These are phyloP conservation scores for Aspergillus pseudoviridinutans DNA, from an alignment of 2,329 filamentous ascomycete genomes.

Conservation along the genomic window DNA sequence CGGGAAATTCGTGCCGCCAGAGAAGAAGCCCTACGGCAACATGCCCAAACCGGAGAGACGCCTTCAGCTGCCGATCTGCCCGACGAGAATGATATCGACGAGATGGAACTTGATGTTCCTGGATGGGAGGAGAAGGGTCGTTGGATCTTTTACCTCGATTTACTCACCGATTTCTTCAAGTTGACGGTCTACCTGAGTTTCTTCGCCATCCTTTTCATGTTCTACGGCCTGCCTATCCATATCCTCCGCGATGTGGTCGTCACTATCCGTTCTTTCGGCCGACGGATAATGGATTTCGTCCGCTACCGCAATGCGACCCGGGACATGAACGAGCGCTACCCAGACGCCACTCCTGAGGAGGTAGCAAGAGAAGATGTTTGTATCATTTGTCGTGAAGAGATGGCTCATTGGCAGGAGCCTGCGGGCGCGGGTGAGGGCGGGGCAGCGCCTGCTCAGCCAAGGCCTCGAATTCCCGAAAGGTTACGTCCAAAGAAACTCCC, in stretches of 20 bases:
- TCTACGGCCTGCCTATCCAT: slow-evolving; percentile 94
- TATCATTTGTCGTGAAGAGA: slow-evolving; percentile 96
- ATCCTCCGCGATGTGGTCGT: slow-evolving; percentile 95
- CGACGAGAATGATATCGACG: slow-evolving; percentile 73
- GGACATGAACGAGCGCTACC: slow-evolving; percentile 88
- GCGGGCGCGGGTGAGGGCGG: slow-evolving; percentile 32
- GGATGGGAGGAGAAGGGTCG: slow-evolving; percentile 96
- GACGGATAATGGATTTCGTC: slow-evolving; percentile 81
- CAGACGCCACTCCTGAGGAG: slow-evolving; percentile 84
- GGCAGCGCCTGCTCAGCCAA: slow-evolving; percentile 19
- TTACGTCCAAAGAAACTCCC: slow-evolving; percentile 91
- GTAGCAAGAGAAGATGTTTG: slow-evolving; percentile 84
- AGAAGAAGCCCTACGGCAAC: slow-evolving; percentile 43
- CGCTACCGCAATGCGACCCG: slow-evolving; percentile 86
- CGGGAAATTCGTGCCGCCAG: slow-evolving; percentile 59
- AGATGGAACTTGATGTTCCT: slow-evolving; percentile 90
- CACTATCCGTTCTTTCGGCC: slow-evolving; percentile 86
- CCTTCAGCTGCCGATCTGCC: slow-evolving; percentile 47
- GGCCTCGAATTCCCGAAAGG: slow-evolving; percentile 64
- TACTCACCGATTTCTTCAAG: slow-evolving; percentile 85
- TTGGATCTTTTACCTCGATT: slow-evolving; percentile 83
- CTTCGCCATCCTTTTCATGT: slow-evolving; percentile 87
- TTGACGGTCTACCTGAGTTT: slow-evolving; percentile 84
- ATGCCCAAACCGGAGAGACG: slow-evolving; percentile 34
- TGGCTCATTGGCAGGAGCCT: slow-evolving; percentile 70